Base-by-base conservation (phyloP, 2,329 filamentous ascomycete genomes). In the Diaporthe amygdali region DNA sequence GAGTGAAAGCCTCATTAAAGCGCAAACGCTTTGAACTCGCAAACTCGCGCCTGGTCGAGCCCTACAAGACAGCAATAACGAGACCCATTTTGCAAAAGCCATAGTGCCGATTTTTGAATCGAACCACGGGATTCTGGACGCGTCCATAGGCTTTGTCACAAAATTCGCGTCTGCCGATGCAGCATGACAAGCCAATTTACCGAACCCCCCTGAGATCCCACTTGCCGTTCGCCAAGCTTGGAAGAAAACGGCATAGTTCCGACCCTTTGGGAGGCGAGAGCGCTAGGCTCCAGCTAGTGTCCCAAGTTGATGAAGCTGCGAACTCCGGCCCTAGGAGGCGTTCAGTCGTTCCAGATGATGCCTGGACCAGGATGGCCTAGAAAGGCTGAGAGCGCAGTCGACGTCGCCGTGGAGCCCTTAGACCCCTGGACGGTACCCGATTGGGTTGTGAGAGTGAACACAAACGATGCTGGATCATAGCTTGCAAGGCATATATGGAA, bases 241-340 rank as follows among this genome's bases (percentile, higher is more conserved):
- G 25, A 41, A 15, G 59, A 34, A 63, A 63, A 32, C 41, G 59
- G 59, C 41, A 47, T 63, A 63, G 59, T 63, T 47, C 59, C 30
- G 59, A 47, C 27, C 5, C 30, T 22, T 41, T 63, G 44, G 59
- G 41, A 34, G 14, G 56, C n/a, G 34, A 63, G 20, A 30, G 27
- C 59, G 47, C 59, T 49, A 63, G 56, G 34, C 59, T 25, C 30
- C 41, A 34, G 27, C 59, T 63, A 63, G 39, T 63, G 59, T 63
- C 27, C 10, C 27, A 63, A 17, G 12, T 63, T 47, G n/a, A 63
- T 63, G 27, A n/a, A 34, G 41, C 6, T 47, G 59, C 59, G 59
- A 63, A 63, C 59, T 47, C 27, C 34, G 32, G 20, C 41, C 41
- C 41, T 37, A 41, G 27, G 14, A 34, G 59, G 41, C n/a, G 59